These are phyloP conservation scores for Loxodes magnus DNA, from an alignment of 73 alveolate genomes.

Conservation along the genomic window DNA sequence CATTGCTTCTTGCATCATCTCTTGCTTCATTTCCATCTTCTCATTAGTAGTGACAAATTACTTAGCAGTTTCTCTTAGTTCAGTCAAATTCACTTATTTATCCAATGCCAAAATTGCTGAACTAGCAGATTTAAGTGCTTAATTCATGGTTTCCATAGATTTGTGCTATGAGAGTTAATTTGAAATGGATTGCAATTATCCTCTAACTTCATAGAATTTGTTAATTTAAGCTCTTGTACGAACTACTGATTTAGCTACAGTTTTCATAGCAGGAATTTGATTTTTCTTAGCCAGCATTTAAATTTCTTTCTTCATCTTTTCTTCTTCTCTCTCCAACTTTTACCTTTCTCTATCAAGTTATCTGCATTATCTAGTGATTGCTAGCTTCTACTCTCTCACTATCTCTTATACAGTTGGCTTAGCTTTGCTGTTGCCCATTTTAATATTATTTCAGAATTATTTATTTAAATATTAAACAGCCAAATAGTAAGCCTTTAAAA, in stretches of 20 bases:
- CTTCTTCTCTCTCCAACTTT: constrained; percentile 46
- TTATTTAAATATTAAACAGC: too few species aligned
- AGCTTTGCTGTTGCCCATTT: too few species aligned
- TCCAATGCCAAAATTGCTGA: constrained; percentile 34
- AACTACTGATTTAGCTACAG: constrained; percentile 51
- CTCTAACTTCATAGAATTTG: constrained; percentile 27
- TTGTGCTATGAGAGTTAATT: constrained; percentile 38
- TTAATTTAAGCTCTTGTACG: constrained; percentile 36
- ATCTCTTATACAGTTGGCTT: too few species aligned
- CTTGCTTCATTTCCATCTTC: constrained; percentile 39
- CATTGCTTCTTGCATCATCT: constrained; percentile 48
- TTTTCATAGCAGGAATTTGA: constrained; percentile 49
- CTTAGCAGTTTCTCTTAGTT: constrained; percentile 27
- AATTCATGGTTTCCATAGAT: constrained; percentile 29
- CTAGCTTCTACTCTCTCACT: constrained; percentile 44
- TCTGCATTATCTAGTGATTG: constrained; percentile 52
- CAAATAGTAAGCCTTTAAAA: too few species aligned
- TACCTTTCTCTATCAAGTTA: constrained; percentile 47
- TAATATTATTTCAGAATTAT: too few species aligned
- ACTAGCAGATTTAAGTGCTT: constrained; percentile 30
- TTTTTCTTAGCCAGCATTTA: constrained; percentile 50
- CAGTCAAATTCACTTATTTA: constrained; percentile 35
- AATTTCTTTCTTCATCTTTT: constrained; percentile 57
- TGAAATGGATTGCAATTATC: constrained; percentile 41
- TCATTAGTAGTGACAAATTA: constrained; percentile 22